Evolutionary conservation across 768 basidiomycete genomes (phyloP), one percentile per base, ranked within the genome.

Genomic region (Lactarius trivialis): DNA sequence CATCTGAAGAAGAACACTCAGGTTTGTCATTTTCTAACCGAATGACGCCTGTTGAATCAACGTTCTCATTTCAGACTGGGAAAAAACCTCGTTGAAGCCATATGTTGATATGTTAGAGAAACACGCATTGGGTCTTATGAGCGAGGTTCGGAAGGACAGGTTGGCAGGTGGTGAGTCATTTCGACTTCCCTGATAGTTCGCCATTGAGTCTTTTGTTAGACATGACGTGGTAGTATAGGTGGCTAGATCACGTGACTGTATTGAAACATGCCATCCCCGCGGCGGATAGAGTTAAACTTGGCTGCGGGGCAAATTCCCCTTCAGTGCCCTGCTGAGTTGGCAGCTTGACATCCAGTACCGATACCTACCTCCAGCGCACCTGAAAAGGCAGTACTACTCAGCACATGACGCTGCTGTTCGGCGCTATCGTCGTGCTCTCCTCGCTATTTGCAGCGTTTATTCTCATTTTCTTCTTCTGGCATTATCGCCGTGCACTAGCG

Each of bases 21-120:
- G 69, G 58, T 70, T 60, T 39, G 50, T 63, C 19, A 48, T 34
- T 17, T 15, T 36, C 21, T 49, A 26, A 36, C 54, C 28, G 26
- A 24, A 33, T n/a, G 15, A n/a, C 30, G 21, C 51, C 19, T 50
- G 26, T 4, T 39, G n/a, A 52, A 19, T 39, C 26, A 8, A 7
- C 12, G 21, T 15, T 21, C 36, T 19, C 19, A 67, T 49, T 14
- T 57, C 67, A 84, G 89, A 89, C 68, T 97, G 93, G 89, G 84
- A 89, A 67, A 81, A 83, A 60, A 98, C 97, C 17, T 90, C 90
- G 5, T 74, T 99, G 62, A 89, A 84, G 70, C 88, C 88, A 24
- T 98, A 95, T 68, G 85, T 99, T 45, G 89, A 95, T 50, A 83
- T 97, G 77, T 74, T 98, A 66, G 91, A 98, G 63, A 80, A 80